A percentile compares a stretch with the other conserved stretches of the same genome.
Evolutionary conservation across 2,329 filamentous ascomycete genomes (phyloP).

Genomic region (Zasmidium angulare): DNA sequence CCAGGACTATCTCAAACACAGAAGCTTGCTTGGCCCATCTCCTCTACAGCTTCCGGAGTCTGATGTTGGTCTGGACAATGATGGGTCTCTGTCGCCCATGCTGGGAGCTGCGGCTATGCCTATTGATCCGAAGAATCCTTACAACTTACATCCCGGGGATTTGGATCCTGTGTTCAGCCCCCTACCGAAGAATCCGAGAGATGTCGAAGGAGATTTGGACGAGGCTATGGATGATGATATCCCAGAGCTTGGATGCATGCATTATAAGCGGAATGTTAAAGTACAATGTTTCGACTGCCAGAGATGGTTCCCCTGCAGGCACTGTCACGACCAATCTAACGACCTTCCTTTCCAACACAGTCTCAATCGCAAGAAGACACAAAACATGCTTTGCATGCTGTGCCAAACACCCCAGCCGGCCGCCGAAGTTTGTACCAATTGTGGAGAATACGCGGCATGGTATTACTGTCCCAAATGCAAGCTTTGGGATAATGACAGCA

Average conservation of each 20-base stretch:
- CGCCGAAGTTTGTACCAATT: slow-evolving; percentile 73
- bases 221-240: slow-evolving; percentile 43
- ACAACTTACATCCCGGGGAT: slow-evolving; percentile 35
- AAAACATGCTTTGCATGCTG: slow-evolving; percentile 97
- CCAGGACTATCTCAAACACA: slow-evolving; percentile 42
- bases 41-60: slow-evolving; percentile 1
- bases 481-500: slow-evolving; percentile 90
- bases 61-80: slow-evolving; percentile 11
- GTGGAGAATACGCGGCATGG: slow-evolving; percentile 73
- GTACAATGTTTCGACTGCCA: slow-evolving; percentile 87
- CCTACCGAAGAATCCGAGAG: slow-evolving; percentile 22
- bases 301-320: slow-evolving; percentile 90
- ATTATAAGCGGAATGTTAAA: slow-evolving; percentile 96
- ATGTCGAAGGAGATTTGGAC: slow-evolving; percentile 43
- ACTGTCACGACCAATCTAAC: slow-evolving; percentile 93
- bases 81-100: slow-evolving; percentile 12
- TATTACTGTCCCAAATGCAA: slow-evolving; percentile 97
- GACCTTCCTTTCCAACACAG: slow-evolving; percentile 41
- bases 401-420: slow-evolving; percentile 83
- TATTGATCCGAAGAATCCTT: slow-evolving; percentile 37
- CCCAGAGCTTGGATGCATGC: slow-evolving; percentile 71
- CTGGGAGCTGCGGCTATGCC: slow-evolving; percentile 18
- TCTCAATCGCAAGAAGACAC: slow-evolving; percentile 78
- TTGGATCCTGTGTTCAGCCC: slow-evolving; percentile 36
- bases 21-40: slow-evolving; percentile 7